phyloP scores from a whole-genome alignment of 2,329 filamentous ascomycete species.

The Sporothrix dimorphospora region DNA sequence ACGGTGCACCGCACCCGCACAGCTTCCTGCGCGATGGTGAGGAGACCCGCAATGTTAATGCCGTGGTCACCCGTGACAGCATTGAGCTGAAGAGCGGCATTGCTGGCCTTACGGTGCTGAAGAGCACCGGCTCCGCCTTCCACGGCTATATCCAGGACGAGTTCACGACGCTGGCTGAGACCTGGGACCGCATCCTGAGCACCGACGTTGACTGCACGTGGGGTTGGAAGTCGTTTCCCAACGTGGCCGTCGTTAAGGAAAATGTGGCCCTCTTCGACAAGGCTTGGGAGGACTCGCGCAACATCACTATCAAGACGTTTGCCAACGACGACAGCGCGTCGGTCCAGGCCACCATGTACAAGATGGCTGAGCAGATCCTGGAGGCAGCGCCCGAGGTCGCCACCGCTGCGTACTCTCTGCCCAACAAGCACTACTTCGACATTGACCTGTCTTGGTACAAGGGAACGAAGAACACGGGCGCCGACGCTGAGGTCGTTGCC shows the following conservation, averaged over 20 bases:
- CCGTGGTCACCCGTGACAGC: constrained; percentile 68
- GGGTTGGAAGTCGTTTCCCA: constrained; percentile 77
- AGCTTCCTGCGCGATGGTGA: constrained; percentile 89
- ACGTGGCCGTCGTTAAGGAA: constrained; percentile 67
- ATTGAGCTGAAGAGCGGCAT: constrained; percentile 79
- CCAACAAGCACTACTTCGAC: constrained; percentile 99
- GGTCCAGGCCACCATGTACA: constrained; percentile 98
- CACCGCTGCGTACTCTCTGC: constrained; percentile 78
- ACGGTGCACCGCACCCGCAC: constrained; percentile 91
- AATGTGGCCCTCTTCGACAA: constrained; percentile 71
- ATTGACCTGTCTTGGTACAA: constrained; percentile 98
- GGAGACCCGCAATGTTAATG: constrained; percentile 84
- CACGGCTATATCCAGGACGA: constrained; percentile 92
- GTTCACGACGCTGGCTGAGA: constrained; percentile 87
- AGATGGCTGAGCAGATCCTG: constrained; percentile 91
- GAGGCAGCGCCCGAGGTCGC: constrained; percentile 71
- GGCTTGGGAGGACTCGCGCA: constrained; percentile 76
- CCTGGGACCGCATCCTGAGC: constrained; percentile 92
- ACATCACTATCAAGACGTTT: constrained; percentile 89
- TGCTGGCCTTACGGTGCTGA: constrained; percentile 82
- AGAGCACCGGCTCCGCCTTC: constrained; percentile 96
- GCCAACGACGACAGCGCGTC: constrained; percentile 88
- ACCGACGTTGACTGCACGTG: constrained; percentile 88
- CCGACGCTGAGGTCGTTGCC: constrained; percentile 92
- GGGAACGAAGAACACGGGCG: constrained; percentile 89